These are phyloP conservation scores for Suhomyces anneliseae DNA, from an alignment of 1,139 yeast species.

Conservation along the genomic window DNA sequence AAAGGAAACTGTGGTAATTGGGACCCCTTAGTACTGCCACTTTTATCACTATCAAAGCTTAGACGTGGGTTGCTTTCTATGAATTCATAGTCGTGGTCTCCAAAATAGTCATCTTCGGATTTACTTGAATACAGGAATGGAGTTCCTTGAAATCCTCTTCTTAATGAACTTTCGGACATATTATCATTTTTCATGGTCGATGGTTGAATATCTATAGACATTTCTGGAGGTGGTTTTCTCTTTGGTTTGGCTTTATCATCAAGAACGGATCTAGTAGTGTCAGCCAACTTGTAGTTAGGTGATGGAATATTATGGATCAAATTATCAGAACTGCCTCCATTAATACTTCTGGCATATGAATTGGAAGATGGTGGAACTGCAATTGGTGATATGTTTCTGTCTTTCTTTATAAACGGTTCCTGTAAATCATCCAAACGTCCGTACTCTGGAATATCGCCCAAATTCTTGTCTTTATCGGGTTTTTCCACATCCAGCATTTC, in stretches of 20 bases:
- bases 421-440: slow-evolving; percentile 1
- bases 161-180: neutral
- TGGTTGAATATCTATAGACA: slow-evolving; percentile 1
- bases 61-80: slow-evolving; percentile 2
- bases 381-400: slow-evolving; percentile 16
- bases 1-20: slow-evolving; percentile 18
- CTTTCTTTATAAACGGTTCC: slow-evolving; percentile 2
- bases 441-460: slow-evolving; percentile 3
- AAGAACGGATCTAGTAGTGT: neutral
- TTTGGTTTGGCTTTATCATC: slow-evolving; percentile 14
- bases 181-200: neutral
- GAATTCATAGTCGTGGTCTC: slow-evolving; percentile 8
- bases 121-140: slow-evolving; percentile 5
- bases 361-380: slow-evolving; percentile 21
- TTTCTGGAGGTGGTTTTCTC: slow-evolving; percentile 24
- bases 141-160: neutral
- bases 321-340: slow-evolving; percentile 11
- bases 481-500: neutral
- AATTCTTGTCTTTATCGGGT: neutral
- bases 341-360: slow-evolving; percentile 16
- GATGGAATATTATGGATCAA: slow-evolving; percentile 8
- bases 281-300: slow-evolving; percentile 3
- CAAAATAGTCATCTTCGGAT: slow-evolving; percentile 14
- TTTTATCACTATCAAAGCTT: slow-evolving; percentile 6
- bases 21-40: slow-evolving; percentile 7